Percentiles rank a stretch among this genome's conserved stretches.
Evolutionary conservation across 176 grass and related monocot genomes (phyloP).

Genomic region (Themeda triandra): DNA sequence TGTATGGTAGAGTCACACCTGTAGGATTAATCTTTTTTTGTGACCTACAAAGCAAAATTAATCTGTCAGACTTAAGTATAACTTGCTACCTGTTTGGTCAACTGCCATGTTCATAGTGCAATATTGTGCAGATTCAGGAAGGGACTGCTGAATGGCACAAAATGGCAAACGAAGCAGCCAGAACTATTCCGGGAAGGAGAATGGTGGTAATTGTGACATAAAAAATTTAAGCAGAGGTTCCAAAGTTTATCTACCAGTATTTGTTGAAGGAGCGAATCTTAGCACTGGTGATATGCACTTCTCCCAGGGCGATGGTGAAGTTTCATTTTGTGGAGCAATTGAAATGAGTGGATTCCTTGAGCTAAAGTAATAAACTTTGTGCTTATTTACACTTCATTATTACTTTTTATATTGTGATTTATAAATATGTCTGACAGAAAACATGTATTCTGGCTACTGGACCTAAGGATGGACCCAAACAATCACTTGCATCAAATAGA

Average conservation of each 20-base stretch:
- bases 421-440: neutral
- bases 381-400: slow-evolving; percentile 19
- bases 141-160: slow-evolving; percentile 60
- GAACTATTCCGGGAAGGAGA: slow-evolving; percentile 89
- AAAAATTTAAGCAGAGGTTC: slow-evolving; percentile 94
- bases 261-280: slow-evolving; percentile 89
- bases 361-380: slow-evolving; percentile 69
- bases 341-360: slow-evolving; percentile 99
- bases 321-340: slow-evolving; percentile 95
- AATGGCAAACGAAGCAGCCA: slow-evolving; percentile 83
- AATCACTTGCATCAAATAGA: neutral
- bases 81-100: slow-evolving; percentile 1
- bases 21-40: too few relatives aligned
- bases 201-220: slow-evolving; percentile 93
- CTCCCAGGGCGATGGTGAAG: slow-evolving; percentile 86
- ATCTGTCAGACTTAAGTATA: neutral
- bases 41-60: neutral
- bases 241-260: slow-evolving; percentile 93
- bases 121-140: slow-evolving; percentile 64
- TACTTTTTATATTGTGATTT: neutral
- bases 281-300: slow-evolving; percentile 95
- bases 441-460: neutral
- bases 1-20: too few relatives aligned
- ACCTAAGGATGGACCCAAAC: neutral
- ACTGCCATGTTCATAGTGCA: slow-evolving; percentile 9